phyloP scores from a whole-genome alignment of 2,329 filamentous ascomycete genomes.

The Colletotrichum sp. region DNA sequence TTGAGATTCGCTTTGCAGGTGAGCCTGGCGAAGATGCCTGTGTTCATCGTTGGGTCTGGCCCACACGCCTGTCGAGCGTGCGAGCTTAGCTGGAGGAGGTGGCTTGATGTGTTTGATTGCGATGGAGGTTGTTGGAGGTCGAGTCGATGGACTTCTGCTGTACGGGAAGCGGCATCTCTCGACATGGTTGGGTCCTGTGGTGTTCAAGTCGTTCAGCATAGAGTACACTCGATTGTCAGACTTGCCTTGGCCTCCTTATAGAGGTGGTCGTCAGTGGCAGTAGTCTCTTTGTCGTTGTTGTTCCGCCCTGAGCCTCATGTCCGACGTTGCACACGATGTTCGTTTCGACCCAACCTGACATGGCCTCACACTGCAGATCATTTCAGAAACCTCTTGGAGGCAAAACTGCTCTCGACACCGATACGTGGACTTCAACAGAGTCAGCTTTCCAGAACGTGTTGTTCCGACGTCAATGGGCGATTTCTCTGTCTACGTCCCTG shows the following conservation, averaged over 20 bases:
- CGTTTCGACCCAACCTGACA: background rate
- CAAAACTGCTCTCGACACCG: background rate
- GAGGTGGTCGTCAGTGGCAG: background rate
- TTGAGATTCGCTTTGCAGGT: background rate
- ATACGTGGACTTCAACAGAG: too few relatives aligned
- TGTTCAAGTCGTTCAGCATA: background rate
- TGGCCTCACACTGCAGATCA: background rate
- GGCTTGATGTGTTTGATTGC: background rate
- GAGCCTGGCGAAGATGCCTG: background rate
- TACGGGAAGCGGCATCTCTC: background rate
- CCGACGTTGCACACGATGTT: background rate
- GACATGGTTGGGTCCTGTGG: background rate
- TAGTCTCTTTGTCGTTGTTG: background rate
- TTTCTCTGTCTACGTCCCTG: background rate
- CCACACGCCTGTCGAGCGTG: background rate
- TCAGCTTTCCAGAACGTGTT: background rate
- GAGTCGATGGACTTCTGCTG: background rate
- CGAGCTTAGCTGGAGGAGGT: background rate
- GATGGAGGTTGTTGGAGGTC: background rate
- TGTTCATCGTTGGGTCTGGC: background rate
- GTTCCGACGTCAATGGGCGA: background rate
- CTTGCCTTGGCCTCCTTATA: background rate
- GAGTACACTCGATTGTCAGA: background rate
- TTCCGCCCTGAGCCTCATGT: background rate
- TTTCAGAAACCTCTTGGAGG: background rate